A percentile compares a stretch with the other conserved stretches of the same genome.
Conservation (phyloP, 495 filamentous ascomycete species). For the Endocarpon pusillum region DNA sequence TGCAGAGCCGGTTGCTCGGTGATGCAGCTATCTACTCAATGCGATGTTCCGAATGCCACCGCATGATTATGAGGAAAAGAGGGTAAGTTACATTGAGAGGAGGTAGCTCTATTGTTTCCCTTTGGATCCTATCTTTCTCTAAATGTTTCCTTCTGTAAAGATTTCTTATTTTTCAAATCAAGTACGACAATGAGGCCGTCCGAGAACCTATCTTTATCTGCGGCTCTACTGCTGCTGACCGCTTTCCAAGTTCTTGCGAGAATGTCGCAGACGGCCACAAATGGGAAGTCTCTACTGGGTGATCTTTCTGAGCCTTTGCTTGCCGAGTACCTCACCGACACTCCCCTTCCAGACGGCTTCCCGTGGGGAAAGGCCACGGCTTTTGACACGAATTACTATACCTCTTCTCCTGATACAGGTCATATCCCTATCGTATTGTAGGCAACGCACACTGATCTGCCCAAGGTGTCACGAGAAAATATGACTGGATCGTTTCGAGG, state of each 20-base stretch:
- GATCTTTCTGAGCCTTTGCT: conserved; percentile 3
- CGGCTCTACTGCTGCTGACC: too few relatives aligned
- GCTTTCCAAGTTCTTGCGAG: not conserved
- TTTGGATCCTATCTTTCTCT: too few relatives aligned
- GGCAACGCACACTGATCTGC: not conserved
- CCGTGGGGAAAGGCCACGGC: conserved; percentile 8
- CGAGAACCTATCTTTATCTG: too few relatives aligned
- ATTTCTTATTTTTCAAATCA: too few relatives aligned
- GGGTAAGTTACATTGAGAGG: too few relatives aligned
- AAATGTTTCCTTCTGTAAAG: too few relatives aligned
- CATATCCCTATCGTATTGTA: not conserved
- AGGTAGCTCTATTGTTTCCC: too few relatives aligned
- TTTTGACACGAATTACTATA: conserved; percentile 15
- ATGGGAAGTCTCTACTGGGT: conserved; percentile 3
- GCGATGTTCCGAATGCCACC: too few relatives aligned
- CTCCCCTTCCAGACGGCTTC: conserved; percentile 8
- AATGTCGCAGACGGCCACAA: not conserved
- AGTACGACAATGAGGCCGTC: too few relatives aligned
- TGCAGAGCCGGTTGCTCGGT: too few relatives aligned
- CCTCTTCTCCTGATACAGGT: conserved; percentile 13
- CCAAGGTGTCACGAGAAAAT: conserved; percentile 9
- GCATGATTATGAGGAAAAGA: too few relatives aligned
- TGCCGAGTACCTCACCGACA: conserved; percentile 8
- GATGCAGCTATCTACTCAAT: too few relatives aligned
- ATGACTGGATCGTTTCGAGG: conserved; percentile 17